Percentiles rank a stretch among this genome's conserved stretches.
These are phyloP conservation scores for Bruguiera parviflora DNA, from an alignment of 345 rosid species.

Conservation along the genomic window DNA sequence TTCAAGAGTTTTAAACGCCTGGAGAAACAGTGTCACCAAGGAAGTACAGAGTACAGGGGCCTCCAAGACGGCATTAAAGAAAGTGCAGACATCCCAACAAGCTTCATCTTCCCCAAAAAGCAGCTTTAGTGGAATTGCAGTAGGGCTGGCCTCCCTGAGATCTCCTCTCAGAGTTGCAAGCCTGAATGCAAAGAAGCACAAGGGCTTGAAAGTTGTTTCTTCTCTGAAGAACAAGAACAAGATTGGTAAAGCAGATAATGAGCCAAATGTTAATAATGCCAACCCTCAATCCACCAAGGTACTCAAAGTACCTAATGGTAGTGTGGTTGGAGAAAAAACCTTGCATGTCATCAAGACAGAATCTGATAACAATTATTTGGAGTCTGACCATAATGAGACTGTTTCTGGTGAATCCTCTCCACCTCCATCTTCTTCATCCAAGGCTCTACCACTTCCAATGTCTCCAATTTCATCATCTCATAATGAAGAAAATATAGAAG, in stretches of 20 bases:
- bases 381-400: slow-evolving; percentile 44
- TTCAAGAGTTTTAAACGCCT: slow-evolving; percentile 27
- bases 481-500: slow-evolving; percentile 36
- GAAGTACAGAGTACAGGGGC: slow-evolving; percentile 23
- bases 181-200: slow-evolving; percentile 32
- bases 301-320: not conserved
- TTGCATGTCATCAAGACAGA: slow-evolving; percentile 60
- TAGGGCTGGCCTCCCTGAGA: slow-evolving; percentile 20
- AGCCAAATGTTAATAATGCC: slow-evolving; percentile 25
- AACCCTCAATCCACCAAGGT: slow-evolving; percentile 17
- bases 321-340: slow-evolving; percentile 52
- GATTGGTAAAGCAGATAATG: slow-evolving; percentile 4
- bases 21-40: slow-evolving; percentile 30
- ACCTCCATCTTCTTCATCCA: slow-evolving; percentile 23
- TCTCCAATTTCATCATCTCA: slow-evolving; percentile 28
- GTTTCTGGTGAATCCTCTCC: slow-evolving; percentile 35
- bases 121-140: slow-evolving; percentile 3
- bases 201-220: slow-evolving; percentile 30
- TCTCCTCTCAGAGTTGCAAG: slow-evolving; percentile 25
- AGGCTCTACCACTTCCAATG: slow-evolving; percentile 17
- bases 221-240: slow-evolving; percentile 29
- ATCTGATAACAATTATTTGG: slow-evolving; percentile 37
- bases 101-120: slow-evolving; percentile 10
- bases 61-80: slow-evolving; percentile 31
- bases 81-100: slow-evolving; percentile 16